Evolutionary conservation across 2,329 filamentous ascomycete genomes (phyloP).

Genomic region (Scedosporium dehoogii): DNA sequence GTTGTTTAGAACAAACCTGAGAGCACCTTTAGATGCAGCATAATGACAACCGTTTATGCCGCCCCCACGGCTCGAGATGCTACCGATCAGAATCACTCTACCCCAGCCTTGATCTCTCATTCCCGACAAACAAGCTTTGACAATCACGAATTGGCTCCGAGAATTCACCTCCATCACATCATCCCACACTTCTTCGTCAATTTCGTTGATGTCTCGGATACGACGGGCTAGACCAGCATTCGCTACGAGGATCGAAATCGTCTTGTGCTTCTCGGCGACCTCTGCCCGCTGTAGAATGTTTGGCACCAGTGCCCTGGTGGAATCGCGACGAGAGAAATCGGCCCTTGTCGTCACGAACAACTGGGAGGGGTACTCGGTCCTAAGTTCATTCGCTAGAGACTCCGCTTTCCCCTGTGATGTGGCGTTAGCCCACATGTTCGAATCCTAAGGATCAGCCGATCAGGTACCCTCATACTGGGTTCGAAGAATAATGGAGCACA

Average conservation of each 20-base stretch:
- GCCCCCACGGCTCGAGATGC: slow-evolving; percentile 22
- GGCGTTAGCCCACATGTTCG: background rate
- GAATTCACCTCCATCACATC: slow-evolving; percentile 24
- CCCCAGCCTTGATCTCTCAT: slow-evolving; percentile 23
- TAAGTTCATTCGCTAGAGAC: background rate
- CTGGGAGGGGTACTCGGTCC: slow-evolving; percentile 15
- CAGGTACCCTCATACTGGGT: slow-evolving; percentile 15
- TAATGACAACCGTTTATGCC: slow-evolving; percentile 25
- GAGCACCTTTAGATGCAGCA: slow-evolving; percentile 22
- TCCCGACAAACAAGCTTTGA: slow-evolving; percentile 19
- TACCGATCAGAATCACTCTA: slow-evolving; percentile 21
- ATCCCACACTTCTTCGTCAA: slow-evolving; percentile 25
- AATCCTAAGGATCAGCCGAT: background rate
- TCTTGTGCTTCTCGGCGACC: slow-evolving; percentile 14
- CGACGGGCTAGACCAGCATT: slow-evolving; percentile 23
- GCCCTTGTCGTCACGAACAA: slow-evolving; percentile 17
- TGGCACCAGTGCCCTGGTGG: slow-evolving; percentile 15
- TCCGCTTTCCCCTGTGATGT: background rate
- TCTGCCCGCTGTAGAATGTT: slow-evolving; percentile 11
- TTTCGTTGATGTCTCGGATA: slow-evolving; percentile 22
- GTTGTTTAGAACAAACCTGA: background rate
- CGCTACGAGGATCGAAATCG: slow-evolving; percentile 21
- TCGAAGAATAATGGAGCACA: slow-evolving; percentile 23
- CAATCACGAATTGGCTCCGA: slow-evolving; percentile 23
- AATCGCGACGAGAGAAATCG: slow-evolving; percentile 18